A percentile compares a stretch with the other conserved stretches of the same genome.
Evolutionary conservation across 2,329 filamentous ascomycete species (phyloP).

Genomic region (Dactylonectria macrodidyma): DNA sequence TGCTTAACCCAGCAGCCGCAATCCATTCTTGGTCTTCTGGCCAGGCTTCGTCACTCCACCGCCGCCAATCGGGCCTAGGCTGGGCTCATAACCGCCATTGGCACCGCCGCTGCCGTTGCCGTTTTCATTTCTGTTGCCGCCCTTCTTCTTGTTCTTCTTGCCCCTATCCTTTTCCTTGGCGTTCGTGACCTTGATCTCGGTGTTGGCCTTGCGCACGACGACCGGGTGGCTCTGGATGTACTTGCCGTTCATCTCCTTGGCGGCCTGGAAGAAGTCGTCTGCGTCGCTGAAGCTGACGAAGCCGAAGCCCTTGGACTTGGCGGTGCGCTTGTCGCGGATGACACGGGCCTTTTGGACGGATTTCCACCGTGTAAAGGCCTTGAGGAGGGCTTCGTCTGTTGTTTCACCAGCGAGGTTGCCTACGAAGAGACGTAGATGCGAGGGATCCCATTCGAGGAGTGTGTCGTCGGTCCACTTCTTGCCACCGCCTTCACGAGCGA

Average conservation of each 20-base stretch:
- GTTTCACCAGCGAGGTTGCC: conserved; percentile 98
- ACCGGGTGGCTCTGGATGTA: conserved; percentile 99
- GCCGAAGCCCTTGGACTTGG: conserved; percentile 95
- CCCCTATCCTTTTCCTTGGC: conserved; percentile 71
- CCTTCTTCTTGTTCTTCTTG: conserved; percentile 54
- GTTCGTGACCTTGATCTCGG: conserved; percentile 87
- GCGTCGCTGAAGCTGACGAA: conserved; percentile 97
- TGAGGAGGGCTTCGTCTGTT: conserved; percentile 94
- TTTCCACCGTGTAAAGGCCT: conserved; percentile 90
- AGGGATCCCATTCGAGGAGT: conserved; percentile 95
- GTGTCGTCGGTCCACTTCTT: conserved; percentile 92
- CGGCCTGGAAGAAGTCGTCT: conserved; percentile 96
- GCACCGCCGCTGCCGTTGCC: conserved; percentile 48
- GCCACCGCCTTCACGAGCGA: conserved; percentile 89
- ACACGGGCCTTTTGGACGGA: conserved; percentile 95
- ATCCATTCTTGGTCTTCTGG: conserved; percentile 77
- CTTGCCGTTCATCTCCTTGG: conserved; percentile 98
- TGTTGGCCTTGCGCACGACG: conserved; percentile 87
- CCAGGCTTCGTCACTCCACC: conserved; percentile 73
- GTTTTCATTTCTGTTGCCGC: conserved; percentile 41
- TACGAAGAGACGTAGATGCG: conserved; percentile 94
- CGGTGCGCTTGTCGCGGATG: conserved; percentile 94
- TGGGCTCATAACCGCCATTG: conserved; percentile 62
- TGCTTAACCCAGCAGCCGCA: conserved; percentile 70
- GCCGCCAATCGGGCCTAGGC: conserved; percentile 64